phyloP scores from a whole-genome alignment of 2,329 filamentous ascomycete genomes.

The Lecanosticta acicola region DNA sequence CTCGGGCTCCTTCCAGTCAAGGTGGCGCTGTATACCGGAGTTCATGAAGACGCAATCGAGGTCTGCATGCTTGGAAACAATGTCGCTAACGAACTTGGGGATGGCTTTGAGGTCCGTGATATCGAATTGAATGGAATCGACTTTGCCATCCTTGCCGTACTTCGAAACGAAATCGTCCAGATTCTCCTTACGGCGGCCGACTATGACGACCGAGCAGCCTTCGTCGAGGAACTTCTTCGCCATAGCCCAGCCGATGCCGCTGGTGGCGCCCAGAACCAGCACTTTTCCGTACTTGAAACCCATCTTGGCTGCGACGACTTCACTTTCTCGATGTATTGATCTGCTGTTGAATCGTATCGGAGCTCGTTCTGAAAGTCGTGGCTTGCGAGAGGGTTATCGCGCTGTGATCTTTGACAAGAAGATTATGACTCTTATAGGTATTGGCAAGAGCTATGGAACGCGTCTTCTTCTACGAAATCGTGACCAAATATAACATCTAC shows the following conservation, averaged over 20 bases:
- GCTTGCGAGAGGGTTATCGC: no score
- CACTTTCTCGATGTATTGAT: no score
- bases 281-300: conserved; percentile 49
- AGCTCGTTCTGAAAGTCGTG: no score
- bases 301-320: conserved; percentile 17
- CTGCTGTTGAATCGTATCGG: no score
- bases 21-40: conserved; percentile 48
- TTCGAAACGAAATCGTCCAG: conserved; percentile 44
- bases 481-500: no score
- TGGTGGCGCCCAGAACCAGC: conserved; percentile 50
- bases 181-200: conserved; percentile 49
- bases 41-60: conserved; percentile 51
- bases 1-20: conserved; percentile 48
- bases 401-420: no score
- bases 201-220: conserved; percentile 44
- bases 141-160: conserved; percentile 46
- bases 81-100: conserved; percentile 39
- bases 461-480: no score
- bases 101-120: conserved; percentile 47
- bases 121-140: conserved; percentile 45
- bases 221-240: conserved; percentile 45
- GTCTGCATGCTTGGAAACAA: conserved; percentile 44
- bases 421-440: no score
- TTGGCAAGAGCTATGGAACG: no score
- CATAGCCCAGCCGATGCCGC: conserved; percentile 46